These are phyloP conservation scores for Kwoniella pini DNA, from an alignment of 768 basidiomycete species.

Conservation along the genomic window DNA sequence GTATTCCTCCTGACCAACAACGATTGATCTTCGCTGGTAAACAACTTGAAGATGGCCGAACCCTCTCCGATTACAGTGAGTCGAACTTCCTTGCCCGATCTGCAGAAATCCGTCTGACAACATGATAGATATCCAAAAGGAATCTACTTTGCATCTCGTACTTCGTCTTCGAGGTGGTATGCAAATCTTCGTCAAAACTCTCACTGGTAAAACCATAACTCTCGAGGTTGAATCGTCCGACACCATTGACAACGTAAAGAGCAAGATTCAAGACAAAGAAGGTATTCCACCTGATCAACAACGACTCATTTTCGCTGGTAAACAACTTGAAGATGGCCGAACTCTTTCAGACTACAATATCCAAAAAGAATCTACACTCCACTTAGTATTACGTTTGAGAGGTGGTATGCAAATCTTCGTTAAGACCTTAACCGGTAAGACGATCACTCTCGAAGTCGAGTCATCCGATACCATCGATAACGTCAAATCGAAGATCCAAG, in stretches of 20 bases:
- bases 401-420: conserved; percentile 75
- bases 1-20: conserved; percentile 88
- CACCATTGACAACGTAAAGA: conserved; percentile 91
- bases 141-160: conserved; percentile 73
- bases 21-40: conserved; percentile 58
- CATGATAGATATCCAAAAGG: conserved; percentile 64
- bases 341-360: conserved; percentile 79
- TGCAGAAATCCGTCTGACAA: background rate
- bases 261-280: conserved; percentile 93
- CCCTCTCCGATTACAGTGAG: conserved; percentile 75
- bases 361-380: conserved; percentile 55
- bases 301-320: conserved; percentile 87
- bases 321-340: conserved; percentile 87
- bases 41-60: conserved; percentile 58
- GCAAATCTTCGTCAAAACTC: conserved; percentile 51
- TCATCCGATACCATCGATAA: conserved; percentile 92
- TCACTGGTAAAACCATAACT: conserved; percentile 90
- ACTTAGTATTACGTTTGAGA: conserved; percentile 73
- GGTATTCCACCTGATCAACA: conserved; percentile 92
- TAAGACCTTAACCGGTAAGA: conserved; percentile 56
- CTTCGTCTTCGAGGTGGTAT: conserved; percentile 52
- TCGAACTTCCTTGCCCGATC: background rate
- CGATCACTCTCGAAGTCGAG: conserved; percentile 67
- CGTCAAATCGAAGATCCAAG: conserved; percentile 91
- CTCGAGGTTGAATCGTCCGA: conserved; percentile 90